Evolutionary conservation across 768 basidiomycete genomes (phyloP), one percentile per base, ranked within the genome.

Genomic region (Naganishia vaughanmartiniae): DNA sequence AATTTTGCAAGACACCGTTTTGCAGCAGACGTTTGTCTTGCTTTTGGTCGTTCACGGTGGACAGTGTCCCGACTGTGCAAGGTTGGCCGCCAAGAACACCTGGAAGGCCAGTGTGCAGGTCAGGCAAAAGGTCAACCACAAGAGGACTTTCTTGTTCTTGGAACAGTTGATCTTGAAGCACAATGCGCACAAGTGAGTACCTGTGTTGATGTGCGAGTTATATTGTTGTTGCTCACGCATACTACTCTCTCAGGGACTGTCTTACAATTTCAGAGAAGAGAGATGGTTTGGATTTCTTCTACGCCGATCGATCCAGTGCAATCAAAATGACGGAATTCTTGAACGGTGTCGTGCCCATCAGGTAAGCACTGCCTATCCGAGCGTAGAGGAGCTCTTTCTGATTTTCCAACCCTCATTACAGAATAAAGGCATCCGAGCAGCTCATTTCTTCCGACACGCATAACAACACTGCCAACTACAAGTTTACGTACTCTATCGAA

Each of bases 81-180:
- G 87, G 76, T 86, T 98, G 4, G 96, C 96, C 0, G 96, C 96
- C 2, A 99, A 98, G 84, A 97, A 98, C 80, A 98, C 94, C 0
- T 98, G 95, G 96, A 93, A 93, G 78, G 93, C 95, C 0, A 85
- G 93, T 45, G 94, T 99, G 0, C 96, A 98, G 84, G 93, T 98
- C n/a, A 89, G 96, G 55, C 96, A 99, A 80, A 98, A 99, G 82
- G 96, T 98, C 53, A 85, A 92, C 4, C 96, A 99, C 81, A 99
- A 99, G 83, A 88, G 96, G 69, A 98, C 96, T 1, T 99, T 99
- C 84, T 82, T 99, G 76, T 99, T 89, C 84, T 87, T 98, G 65
- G 96, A 98, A 82, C 96, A 98, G 77, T 86, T 98, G 72, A 97
- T 99, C 79, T 83, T 98, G 77, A 97, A 94, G 81, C 93, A 98